Evolutionary conservation across 306 rosid genomes (phyloP), one percentile per base, ranked within the genome.

Genomic region (Boehmeria nivea): DNA sequence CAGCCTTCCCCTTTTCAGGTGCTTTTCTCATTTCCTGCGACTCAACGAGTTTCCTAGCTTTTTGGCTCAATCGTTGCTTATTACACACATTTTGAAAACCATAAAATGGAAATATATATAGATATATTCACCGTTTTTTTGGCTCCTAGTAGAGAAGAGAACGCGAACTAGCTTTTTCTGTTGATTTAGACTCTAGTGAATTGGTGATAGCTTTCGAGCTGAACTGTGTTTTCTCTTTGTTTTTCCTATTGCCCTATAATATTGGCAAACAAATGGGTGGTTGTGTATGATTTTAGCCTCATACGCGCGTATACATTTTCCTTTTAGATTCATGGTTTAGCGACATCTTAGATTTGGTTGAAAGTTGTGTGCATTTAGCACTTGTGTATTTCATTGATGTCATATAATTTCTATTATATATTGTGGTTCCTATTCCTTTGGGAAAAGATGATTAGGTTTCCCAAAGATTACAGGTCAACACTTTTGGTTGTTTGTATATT

Each of bases 1-100:
- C 70, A 79, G 47, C 49, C 77, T 91, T 45, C 87, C 87, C 14
- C 73, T 82, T 58, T 91, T 87, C 88, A 91, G 99, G 96, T 87
- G 21, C 24, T 28, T 22, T 19, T 15, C 40, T n/a, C 18, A 6
- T 2, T 54, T n/a, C n/a, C n/a, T n/a, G n/a, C n/a, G n/a, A n/a
- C n/a, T n/a, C n/a, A 2, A 31, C 36, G 36, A 31, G 36, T 10
- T 31, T 9, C 0, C 16, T 1, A 12, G 54, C 26, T 50, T 50
- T 14, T 13, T 50, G n/a, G n/a, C 10, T 45, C 8, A 22, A 20
- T 45, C 21, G 15, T 45, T 7, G 21, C 45, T 2, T 3, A 8
- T 17, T 14, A 40, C 16, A 14, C 16, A n/a, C 7, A 22, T 19
- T 19, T 45, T 19, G 51, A 7, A 18, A 8, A 8, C 3, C 14